Base-by-base conservation (phyloP, 2,329 filamentous ascomycete species). In the Lasiodiplodia citricola region DNA sequence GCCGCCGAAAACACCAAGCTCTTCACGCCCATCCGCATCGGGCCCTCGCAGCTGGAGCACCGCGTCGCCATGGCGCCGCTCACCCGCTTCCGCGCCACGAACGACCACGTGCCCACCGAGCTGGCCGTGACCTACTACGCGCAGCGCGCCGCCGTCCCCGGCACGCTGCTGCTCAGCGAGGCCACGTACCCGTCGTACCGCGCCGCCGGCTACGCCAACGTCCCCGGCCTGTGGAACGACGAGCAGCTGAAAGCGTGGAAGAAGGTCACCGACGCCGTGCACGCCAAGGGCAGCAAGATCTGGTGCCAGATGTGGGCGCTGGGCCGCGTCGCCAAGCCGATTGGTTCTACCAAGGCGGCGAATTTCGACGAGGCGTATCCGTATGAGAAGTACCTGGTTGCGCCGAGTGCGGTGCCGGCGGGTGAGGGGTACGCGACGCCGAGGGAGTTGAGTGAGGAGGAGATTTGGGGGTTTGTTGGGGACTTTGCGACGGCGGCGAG, bases 281-380 rank as follows among this genome's bases (percentile, higher is more conserved):
- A 92, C 75, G 81, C 81, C 21, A 89, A 89, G 72, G 87, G 86
- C 7, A 84, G 83, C 23, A 87, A 83, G 74, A 88, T 91, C 66
- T 91, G 83, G 78, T 75, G 84, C 2, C 90, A 92, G 74, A 80
- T 92, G 0, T 91, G 88, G 83, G 85, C 84, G 0, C 79, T 88
- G 6, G 89, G 90, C 2, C 85, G 90, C 3, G 83, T 84, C 3
- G 86, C 86, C 0, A 75, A 80, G 70, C 75, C 78, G 0, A 70
- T 75, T 1, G 73, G 79, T 4, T 70, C 80, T 11, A 75, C 79
- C 1, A 66, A 71, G 14, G 56, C 2, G 10, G 37, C 7, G 64
- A 67, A 14, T 68, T 72, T 76, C n/a, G 74, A 74, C 18, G 76
- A 81, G 68, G 72, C 6, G 23, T 57, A 38, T 7, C 28, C 21